Evolutionary conservation across 140 eudicot species (phyloP).

Genomic region (Ambrosia hybrid): DNA sequence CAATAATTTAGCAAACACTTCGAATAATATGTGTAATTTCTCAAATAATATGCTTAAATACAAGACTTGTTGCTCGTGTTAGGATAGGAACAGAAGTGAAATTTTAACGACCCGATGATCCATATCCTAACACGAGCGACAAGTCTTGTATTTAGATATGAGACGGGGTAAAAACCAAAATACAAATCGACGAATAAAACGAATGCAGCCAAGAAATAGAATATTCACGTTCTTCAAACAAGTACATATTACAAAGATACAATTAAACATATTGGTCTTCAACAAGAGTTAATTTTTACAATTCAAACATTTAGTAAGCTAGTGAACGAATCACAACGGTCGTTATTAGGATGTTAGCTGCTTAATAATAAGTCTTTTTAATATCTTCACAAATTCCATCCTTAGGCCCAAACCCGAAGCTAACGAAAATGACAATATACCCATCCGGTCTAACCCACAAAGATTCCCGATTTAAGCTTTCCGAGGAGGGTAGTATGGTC

Average conservation of each 20-base stretch:
- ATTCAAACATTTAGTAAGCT: conserved; percentile 30
- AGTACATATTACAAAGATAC: conserved; percentile 36
- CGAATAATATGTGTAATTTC: no score
- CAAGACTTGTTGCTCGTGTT: no score
- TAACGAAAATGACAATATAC: not conserved
- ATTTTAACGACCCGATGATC: no score
- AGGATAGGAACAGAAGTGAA: no score
- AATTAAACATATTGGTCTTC: conserved; percentile 14
- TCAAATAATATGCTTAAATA: no score
- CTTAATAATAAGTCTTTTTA: conserved; percentile 26
- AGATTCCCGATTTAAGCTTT: not conserved
- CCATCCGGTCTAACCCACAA: conserved; percentile 19
- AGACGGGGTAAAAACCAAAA: not conserved
- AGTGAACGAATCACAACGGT: not conserved
- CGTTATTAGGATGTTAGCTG: conserved; percentile 36
- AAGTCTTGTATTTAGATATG: no score
- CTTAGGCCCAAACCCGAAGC: not conserved
- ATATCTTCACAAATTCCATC: conserved; percentile 19
- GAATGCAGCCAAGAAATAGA: not conserved
- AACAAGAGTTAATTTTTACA: conserved; percentile 38
- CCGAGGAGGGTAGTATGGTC: conserved; percentile 18
- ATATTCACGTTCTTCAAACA: conserved; percentile 38
- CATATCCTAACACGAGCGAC: no score
- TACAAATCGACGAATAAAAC: not conserved
- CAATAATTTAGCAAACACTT: no score